phyloP scores from a whole-genome alignment of 805 yeast genomes.

The Metschnikowia bowlesiae region DNA sequence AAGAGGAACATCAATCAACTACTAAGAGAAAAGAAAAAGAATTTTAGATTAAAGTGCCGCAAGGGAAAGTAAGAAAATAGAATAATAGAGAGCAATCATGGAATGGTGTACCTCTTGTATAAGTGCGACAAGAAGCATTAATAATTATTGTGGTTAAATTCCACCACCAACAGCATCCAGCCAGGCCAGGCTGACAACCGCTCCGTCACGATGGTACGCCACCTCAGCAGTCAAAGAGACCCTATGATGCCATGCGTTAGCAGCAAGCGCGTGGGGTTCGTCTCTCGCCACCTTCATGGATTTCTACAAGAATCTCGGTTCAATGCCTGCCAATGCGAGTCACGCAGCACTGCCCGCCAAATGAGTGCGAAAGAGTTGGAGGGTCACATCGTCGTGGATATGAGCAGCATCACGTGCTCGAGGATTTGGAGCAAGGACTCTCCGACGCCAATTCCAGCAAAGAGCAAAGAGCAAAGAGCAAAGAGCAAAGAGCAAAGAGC shows the following conservation, averaged over 20 bases:
- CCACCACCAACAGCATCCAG: constrained; percentile 91
- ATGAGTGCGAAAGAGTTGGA: constrained; percentile 47
- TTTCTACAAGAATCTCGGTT: constrained; percentile 79
- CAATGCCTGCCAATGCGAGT: constrained; percentile 87
- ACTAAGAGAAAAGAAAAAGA: too few species aligned
- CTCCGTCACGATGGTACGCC: constrained; percentile 81
- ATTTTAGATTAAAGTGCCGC: too few species aligned
- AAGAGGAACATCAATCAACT: too few species aligned
- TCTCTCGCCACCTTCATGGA: constrained; percentile 73
- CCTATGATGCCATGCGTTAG: constrained; percentile 99
- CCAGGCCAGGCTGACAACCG: constrained; percentile 72
- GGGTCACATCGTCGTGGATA: constrained; percentile 49
- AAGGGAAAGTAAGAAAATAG: too few species aligned
- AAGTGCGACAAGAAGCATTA: constrained; percentile 76
- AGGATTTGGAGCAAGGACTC: constrained; percentile 72
- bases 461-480: constrained; percentile 35
- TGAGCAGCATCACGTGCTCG: constrained; percentile 60
- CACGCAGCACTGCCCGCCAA: constrained; percentile 74
- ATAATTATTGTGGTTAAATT: constrained; percentile 71
- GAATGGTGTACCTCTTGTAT: constrained; percentile 29
- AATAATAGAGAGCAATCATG: too few species aligned
- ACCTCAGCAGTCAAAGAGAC: constrained; percentile 89
- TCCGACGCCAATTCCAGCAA: constrained; percentile 90
- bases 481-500: too few species aligned
- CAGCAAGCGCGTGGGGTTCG: constrained; percentile 84